Evolutionary conservation across 192 early-diverging fungal species (phyloP).

Genomic region (Glomus cerebriforme): DNA sequence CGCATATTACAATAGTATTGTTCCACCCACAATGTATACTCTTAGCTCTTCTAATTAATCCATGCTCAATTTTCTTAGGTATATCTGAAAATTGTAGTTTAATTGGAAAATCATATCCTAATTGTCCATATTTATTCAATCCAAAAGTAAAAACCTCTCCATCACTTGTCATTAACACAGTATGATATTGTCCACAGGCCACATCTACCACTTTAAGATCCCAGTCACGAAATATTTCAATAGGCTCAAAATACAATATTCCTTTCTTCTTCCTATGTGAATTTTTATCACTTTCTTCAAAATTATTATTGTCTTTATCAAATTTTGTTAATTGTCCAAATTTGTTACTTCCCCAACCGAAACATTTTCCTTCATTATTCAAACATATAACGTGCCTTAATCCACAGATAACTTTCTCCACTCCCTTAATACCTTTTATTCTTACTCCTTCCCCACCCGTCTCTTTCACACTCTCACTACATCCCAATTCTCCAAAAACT

Average conservation of each 20-base stretch:
- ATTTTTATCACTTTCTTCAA: slow-evolving; percentile 10
- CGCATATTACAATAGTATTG: slow-evolving; percentile 43
- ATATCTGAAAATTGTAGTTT: slow-evolving; percentile 17
- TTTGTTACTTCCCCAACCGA: slow-evolving; percentile 59
- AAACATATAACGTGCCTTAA: slow-evolving; percentile 65
- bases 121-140: slow-evolving; percentile 66
- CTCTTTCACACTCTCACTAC: slow-evolving; percentile 34
- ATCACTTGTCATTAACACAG: slow-evolving; percentile 50
- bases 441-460: slow-evolving; percentile 31
- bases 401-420: slow-evolving; percentile 61
- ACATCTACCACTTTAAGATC: slow-evolving; percentile 47
- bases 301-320: slow-evolving; percentile 5
- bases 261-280: slow-evolving; percentile 33
- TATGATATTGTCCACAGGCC: slow-evolving; percentile 68
- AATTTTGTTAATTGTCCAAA: slow-evolving; percentile 57
- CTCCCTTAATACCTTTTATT: slow-evolving; percentile 28
- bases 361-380: slow-evolving; percentile 38
- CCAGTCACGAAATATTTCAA: slow-evolving; percentile 26
- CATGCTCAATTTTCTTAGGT: slow-evolving; percentile 25
- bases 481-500: slow-evolving; percentile 54
- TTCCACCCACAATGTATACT: slow-evolving; percentile 66
- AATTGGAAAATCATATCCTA: slow-evolving; percentile 40
- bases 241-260: slow-evolving; percentile 35
- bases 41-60: slow-evolving; percentile 30
- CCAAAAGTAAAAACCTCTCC: slow-evolving; percentile 56